A percentile compares a stretch with the other conserved stretches of the same genome.
Conservation (phyloP, 2,329 filamentous ascomycete genomes). For the Cephalotrichum gorgonifer region DNA sequence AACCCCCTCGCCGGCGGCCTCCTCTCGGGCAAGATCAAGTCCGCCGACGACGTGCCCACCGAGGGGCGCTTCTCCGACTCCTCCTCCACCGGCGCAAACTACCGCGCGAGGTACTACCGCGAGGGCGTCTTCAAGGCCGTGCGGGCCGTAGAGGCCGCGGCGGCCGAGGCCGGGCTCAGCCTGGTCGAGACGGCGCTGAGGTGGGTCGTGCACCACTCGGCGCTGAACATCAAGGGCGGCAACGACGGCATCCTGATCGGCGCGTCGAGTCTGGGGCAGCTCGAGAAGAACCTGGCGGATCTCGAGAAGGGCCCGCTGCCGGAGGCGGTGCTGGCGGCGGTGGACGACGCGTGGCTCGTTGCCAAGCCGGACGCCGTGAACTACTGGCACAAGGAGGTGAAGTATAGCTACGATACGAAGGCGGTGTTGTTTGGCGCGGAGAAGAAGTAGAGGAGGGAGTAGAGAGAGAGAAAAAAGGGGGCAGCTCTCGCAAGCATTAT, state of each 20-base stretch:
- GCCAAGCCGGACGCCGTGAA: slow-evolving; percentile 45
- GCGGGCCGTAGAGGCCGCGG: slow-evolving; percentile 55
- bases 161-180: slow-evolving; percentile 56
- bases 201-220: slow-evolving; percentile 64
- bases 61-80: slow-evolving; percentile 62
- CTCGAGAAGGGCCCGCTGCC: slow-evolving; percentile 64
- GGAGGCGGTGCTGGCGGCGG: slow-evolving; percentile 60
- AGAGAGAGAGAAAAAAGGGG: no score
- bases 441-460: slow-evolving; percentile 32
- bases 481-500: no score
- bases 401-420: slow-evolving; percentile 56
- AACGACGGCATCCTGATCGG: slow-evolving; percentile 53
- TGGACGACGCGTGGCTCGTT: slow-evolving; percentile 72
- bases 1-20: slow-evolving; percentile 75
- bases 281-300: slow-evolving; percentile 45
- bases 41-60: slow-evolving; percentile 46
- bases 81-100: slow-evolving; percentile 41
- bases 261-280: slow-evolving; percentile 44
- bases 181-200: slow-evolving; percentile 64
- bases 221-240: slow-evolving; percentile 38
- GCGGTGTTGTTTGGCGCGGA: slow-evolving; percentile 44
- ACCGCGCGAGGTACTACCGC: slow-evolving; percentile 63
- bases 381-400: slow-evolving; percentile 51
- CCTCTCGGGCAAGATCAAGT: slow-evolving; percentile 71
- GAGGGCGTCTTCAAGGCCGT: slow-evolving; percentile 55